These are phyloP conservation scores for Paralagenidium karlingii DNA, from an alignment of 352 stramenopile species.

Conservation along the genomic window DNA sequence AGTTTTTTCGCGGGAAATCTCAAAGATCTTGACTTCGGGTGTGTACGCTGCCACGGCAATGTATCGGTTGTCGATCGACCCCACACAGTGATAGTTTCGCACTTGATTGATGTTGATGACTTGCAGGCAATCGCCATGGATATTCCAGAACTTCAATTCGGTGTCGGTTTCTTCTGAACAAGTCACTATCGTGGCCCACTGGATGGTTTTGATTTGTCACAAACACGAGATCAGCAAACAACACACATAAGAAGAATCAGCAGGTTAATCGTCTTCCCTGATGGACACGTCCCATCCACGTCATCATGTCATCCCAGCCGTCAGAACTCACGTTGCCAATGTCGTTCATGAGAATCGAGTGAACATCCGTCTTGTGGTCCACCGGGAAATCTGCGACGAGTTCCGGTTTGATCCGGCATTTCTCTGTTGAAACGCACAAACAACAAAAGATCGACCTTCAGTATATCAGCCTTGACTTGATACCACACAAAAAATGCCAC, in stretches of 20 bases:
- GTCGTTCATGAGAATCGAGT: constrained; percentile 77
- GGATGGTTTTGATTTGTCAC: not conserved
- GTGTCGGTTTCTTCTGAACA: constrained; percentile 54
- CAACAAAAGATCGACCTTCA: not conserved
- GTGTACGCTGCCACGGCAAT: constrained; percentile 71
- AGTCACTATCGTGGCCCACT: constrained; percentile 71
- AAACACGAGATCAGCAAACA: not conserved
- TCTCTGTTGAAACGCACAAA: constrained; percentile 23
- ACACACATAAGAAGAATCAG: constrained; percentile 1
- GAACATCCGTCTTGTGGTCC: constrained; percentile 60
- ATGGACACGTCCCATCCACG: no score
- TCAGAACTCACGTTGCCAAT: constrained; percentile 30
- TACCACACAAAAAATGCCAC: not conserved
- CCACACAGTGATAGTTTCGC: constrained; percentile 64
- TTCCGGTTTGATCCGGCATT: constrained; percentile 61
- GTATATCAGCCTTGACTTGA: not conserved
- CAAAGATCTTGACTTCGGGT: constrained; percentile 73
- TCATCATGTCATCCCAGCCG: no score
- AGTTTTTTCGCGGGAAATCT: constrained; percentile 63
- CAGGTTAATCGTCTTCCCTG: no score
- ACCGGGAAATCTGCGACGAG: constrained; percentile 43
- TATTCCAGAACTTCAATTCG: constrained; percentile 75
- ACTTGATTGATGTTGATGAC: constrained; percentile 74
- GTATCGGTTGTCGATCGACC: constrained; percentile 73
- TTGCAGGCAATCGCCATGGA: constrained; percentile 48